Evolutionary conservation across 805 yeast genomes (phyloP).

Genomic region (Yamadazyma kitorensis): DNA sequence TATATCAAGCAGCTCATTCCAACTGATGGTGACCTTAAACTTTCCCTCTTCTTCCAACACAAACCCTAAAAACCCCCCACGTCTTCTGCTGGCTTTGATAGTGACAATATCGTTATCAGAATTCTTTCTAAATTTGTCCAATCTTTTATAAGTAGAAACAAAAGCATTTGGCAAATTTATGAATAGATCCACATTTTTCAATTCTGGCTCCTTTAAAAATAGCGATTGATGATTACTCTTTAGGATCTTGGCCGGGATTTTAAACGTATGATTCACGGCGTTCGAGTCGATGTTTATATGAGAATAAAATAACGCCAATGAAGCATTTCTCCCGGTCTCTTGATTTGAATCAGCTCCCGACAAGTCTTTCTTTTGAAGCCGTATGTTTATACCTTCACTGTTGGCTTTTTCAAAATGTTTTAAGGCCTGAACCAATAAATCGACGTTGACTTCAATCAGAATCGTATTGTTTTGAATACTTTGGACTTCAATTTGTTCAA

Average conservation of each 20-base stretch:
- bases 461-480: slow-evolving; percentile 54
- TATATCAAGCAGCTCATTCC: slow-evolving; percentile 56
- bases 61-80: slow-evolving; percentile 50
- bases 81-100: slow-evolving; percentile 44
- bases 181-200: slow-evolving; percentile 52
- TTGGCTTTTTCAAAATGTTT: slow-evolving; percentile 53
- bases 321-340: slow-evolving; percentile 42
- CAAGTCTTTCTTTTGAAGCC: slow-evolving; percentile 47
- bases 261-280: slow-evolving; percentile 60
- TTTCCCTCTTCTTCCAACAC: slow-evolving; percentile 53
- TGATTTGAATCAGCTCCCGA: slow-evolving; percentile 16
- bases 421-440: slow-evolving; percentile 56
- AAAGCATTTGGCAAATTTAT: slow-evolving; percentile 53
- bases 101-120: slow-evolving; percentile 41
- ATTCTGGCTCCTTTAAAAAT: slow-evolving; percentile 58
- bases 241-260: slow-evolving; percentile 67
- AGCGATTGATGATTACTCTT: slow-evolving; percentile 51
- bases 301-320: slow-evolving; percentile 53
- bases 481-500: slow-evolving; percentile 49
- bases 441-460: slow-evolving; percentile 60
- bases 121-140: slow-evolving; percentile 61
- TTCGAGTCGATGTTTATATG: slow-evolving; percentile 42
- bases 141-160: slow-evolving; percentile 51
- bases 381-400: slow-evolving; percentile 47
- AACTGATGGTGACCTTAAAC: slow-evolving; percentile 51